A percentile compares a stretch with the other conserved stretches of the same genome.
phyloP scores from a whole-genome alignment of 805 yeast genomes.

The Wickerhamiella alocasiicola region DNA sequence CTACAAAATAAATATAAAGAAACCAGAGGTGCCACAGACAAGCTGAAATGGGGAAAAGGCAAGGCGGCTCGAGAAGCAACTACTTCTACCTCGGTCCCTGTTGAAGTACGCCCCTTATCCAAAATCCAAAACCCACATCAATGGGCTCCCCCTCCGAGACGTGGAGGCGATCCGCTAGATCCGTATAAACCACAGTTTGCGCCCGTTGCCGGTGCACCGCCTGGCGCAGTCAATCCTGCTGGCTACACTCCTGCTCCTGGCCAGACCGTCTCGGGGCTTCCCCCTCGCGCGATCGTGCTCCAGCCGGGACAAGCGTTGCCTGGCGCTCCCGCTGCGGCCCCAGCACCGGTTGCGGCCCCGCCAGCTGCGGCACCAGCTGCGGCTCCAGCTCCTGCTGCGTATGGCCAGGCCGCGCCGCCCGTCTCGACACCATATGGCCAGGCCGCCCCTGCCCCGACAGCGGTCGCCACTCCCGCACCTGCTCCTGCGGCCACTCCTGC shows the following conservation, averaged over 20 bases:
- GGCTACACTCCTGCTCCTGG: not conserved
- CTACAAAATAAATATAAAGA: not conserved
- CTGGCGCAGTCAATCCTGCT: not conserved
- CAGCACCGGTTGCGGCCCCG: conserved; percentile 8
- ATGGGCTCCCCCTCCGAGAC: conserved; percentile 15
- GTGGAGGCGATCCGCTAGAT: conserved; percentile 3
- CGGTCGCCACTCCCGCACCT: not conserved
- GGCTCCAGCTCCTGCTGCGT: not conserved
- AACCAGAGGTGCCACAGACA: not conserved
- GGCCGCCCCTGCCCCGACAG: conserved; percentile 8
- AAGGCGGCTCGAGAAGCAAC: not conserved
- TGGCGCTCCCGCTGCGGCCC: conserved; percentile 9
- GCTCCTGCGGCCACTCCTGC: conserved; percentile 5
- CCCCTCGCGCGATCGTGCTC: conserved; percentile 11
- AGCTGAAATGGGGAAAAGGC: not conserved
- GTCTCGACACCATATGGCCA: conserved; percentile 13
- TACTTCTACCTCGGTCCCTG: conserved; percentile 1
- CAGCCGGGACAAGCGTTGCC: too few species aligned
- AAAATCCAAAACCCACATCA: conserved; percentile 12
- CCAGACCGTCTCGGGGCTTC: too few species aligned
- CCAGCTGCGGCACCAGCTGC: conserved; percentile 9
- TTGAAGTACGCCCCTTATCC: conserved; percentile 12
- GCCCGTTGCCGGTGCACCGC: not conserved
- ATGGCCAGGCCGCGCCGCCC: conserved; percentile 14
- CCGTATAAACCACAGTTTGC: conserved; percentile 8